A percentile compares a stretch with the other conserved stretches of the same genome.
Conservation (phyloP, 2,329 filamentous ascomycete genomes). For the Elsinoe ampelina region DNA sequence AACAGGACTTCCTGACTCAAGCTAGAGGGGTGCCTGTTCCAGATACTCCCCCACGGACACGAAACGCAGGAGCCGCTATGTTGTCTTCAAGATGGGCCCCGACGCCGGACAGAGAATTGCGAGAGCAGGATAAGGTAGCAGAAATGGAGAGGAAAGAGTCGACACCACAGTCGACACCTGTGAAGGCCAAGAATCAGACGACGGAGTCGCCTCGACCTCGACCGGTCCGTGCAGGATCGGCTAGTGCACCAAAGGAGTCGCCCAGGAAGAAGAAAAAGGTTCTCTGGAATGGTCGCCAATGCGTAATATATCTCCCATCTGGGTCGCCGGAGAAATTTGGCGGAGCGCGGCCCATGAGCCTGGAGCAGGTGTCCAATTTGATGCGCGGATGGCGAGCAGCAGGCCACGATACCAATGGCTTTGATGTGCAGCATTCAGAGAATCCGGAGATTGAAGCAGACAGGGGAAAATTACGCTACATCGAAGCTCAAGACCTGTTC, state of each 20-base stretch:
- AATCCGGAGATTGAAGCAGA: conserved; percentile 18
- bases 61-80: neutral
- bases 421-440: conserved; percentile 51
- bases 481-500: conserved; percentile 9
- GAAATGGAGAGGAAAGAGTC: neutral
- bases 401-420: conserved; percentile 60
- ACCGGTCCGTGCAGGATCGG: conserved; percentile 2
- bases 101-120: conserved; percentile 17
- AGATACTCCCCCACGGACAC: neutral
- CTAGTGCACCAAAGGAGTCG: conserved; percentile 5
- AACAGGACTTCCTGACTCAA: conserved; percentile 7
- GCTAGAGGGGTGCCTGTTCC: neutral
- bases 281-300: conserved; percentile 37
- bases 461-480: neutral
- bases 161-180: neutral
- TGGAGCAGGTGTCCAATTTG: conserved; percentile 51
- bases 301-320: conserved; percentile 36
- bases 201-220: neutral
- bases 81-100: conserved; percentile 25
- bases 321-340: conserved; percentile 35
- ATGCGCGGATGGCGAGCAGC: conserved; percentile 57
- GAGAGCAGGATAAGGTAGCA: neutral
- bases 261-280: conserved; percentile 37
- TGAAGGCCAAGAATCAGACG: neutral
- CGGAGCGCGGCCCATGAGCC: conserved; percentile 34